Evolutionary conservation across 208 protist species (phyloP).

Genomic region (Endotrypanum monterogeii): DNA sequence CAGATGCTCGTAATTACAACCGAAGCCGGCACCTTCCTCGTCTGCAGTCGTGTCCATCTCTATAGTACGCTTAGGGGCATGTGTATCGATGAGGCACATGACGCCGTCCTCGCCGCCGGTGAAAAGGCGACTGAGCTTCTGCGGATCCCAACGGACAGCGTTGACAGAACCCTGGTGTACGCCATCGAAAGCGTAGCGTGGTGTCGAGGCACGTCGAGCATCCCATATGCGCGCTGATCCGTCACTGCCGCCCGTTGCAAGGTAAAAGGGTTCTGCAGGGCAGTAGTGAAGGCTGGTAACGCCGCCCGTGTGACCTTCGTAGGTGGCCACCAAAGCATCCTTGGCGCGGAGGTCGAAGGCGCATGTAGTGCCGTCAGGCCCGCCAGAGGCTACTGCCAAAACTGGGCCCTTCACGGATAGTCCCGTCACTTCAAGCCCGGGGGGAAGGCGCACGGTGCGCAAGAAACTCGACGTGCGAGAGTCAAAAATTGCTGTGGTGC

Average conservation of each 20-base stretch:
- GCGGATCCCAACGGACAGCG: constrained; percentile 66
- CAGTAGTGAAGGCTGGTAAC: constrained; percentile 72
- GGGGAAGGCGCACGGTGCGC: constrained; percentile 53
- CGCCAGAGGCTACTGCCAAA: constrained; percentile 56
- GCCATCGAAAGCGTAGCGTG: constrained; percentile 67
- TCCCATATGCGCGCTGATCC: constrained; percentile 82
- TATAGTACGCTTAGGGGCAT: constrained; percentile 41
- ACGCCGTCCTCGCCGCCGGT: constrained; percentile 75
- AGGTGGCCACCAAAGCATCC: constrained; percentile 61
- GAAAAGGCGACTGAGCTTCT: constrained; percentile 74
- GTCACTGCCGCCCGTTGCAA: constrained; percentile 63
- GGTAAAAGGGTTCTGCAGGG: constrained; percentile 78
- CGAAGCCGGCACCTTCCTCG: constrained; percentile 9
- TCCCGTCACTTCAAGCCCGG: constrained; percentile 46
- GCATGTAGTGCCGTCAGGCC: constrained; percentile 41
- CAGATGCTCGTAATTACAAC: constrained; percentile 8
- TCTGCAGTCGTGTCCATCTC: constrained; percentile 25
- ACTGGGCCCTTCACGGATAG: constrained; percentile 75
- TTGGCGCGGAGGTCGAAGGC: constrained; percentile 80
- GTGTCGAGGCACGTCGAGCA: constrained; percentile 44
- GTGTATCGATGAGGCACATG: constrained; percentile 74
- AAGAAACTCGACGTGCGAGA: constrained; percentile 59
- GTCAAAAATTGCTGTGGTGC: constrained; percentile 75
- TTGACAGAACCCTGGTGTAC: constrained; percentile 67
- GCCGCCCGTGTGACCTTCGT: constrained; percentile 54